Evolutionary conservation across 805 yeast genomes (phyloP).

Genomic region (Metahyphopichia silvanorum): DNA sequence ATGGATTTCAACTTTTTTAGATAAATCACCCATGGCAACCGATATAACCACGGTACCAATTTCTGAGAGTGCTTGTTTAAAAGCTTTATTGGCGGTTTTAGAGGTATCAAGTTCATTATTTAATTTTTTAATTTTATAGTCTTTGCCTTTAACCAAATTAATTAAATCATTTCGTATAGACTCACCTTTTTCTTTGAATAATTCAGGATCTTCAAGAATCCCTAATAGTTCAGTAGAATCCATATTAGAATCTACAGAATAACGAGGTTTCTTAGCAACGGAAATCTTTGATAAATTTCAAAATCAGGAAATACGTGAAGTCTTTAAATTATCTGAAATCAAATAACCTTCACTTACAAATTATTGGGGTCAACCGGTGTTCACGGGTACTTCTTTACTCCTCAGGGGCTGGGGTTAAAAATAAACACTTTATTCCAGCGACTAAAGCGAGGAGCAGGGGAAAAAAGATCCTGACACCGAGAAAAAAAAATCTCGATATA

Average conservation of each 20-base stretch:
- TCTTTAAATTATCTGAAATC: no score
- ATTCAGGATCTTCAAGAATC: conserved; percentile 38
- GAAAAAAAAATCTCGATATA: no score
- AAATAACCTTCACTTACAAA: no score
- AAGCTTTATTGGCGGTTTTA: conserved; percentile 61
- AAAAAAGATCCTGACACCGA: no score
- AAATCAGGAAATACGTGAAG: no score
- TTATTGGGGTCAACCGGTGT: no score
- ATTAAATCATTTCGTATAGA: conserved; percentile 28
- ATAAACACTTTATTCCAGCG: no score
- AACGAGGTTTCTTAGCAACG: conserved; percentile 12
- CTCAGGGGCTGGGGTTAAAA: no score
- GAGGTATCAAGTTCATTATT: conserved; percentile 32
- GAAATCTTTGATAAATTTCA: no score
- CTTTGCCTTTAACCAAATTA: conserved; percentile 27
- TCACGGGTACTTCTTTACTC: no score
- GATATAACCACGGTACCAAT: conserved; percentile 85
- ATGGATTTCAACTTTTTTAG: conserved; percentile 75
- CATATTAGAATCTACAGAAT: conserved; percentile 18
- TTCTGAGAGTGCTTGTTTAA: conserved; percentile 68
- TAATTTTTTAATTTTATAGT: conserved; percentile 21
- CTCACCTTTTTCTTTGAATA: conserved; percentile 23
- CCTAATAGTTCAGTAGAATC: conserved; percentile 29
- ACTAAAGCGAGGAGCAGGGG: no score
- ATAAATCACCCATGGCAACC: conserved; percentile 85